These are phyloP conservation scores for Geotrichum siamense DNA, from an alignment of 1,139 yeast genomes.

Conservation along the genomic window DNA sequence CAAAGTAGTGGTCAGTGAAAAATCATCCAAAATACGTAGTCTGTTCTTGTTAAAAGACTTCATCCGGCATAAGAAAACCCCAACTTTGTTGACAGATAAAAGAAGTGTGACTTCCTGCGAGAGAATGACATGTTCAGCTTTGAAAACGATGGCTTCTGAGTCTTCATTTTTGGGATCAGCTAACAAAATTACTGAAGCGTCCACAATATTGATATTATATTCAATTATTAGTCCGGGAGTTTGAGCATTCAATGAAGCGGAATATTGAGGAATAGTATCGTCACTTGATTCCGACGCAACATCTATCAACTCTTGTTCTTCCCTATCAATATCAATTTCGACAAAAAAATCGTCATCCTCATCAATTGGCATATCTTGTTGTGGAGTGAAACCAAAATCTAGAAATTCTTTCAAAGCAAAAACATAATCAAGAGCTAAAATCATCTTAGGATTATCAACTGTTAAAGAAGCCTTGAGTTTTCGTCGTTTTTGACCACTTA, in stretches of 20 bases:
- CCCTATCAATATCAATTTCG: background rate
- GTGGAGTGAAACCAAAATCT: slow-evolving; percentile 38
- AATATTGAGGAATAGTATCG: slow-evolving; percentile 10
- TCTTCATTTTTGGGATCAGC: slow-evolving; percentile 67
- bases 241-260: background rate
- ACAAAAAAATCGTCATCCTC: slow-evolving; percentile 11
- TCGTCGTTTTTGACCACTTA: slow-evolving; percentile 12
- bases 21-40: slow-evolving; percentile 79
- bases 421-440: slow-evolving; percentile 78
- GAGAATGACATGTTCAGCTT: slow-evolving; percentile 69
- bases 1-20: slow-evolving; percentile 66
- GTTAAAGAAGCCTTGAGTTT: slow-evolving; percentile 49
- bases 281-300: slow-evolving; percentile 13
- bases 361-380: slow-evolving; percentile 15
- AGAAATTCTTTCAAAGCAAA: slow-evolving; percentile 65
- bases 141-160: slow-evolving; percentile 86
- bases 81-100: slow-evolving; percentile 69
- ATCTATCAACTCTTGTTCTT: slow-evolving; percentile 17
- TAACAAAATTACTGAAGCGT: slow-evolving; percentile 68
- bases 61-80: slow-evolving; percentile 82
- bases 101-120: slow-evolving; percentile 59
- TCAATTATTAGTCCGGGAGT: slow-evolving; percentile 29
- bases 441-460: slow-evolving; percentile 72
- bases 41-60: slow-evolving; percentile 51
- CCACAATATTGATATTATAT: slow-evolving; percentile 63